Percentiles rank a stretch among this genome's conserved stretches.
Conservation (phyloP, 2,329 filamentous ascomycete genomes). For the Geosmithia flava region DNA sequence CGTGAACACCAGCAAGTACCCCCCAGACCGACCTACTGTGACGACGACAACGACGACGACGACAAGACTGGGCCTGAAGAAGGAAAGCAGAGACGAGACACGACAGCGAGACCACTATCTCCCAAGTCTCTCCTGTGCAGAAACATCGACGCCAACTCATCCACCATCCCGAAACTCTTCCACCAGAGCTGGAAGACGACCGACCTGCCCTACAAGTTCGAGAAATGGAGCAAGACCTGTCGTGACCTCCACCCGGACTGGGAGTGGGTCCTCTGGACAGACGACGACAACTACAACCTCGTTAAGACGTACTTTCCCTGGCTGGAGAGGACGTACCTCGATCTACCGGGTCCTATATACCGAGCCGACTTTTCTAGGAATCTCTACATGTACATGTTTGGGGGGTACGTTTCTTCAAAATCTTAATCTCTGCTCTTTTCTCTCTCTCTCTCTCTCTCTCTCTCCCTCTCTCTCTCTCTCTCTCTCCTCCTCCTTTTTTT, state of each 20-base stretch:
- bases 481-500: too few relatives aligned
- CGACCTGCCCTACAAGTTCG: conserved; percentile 12
- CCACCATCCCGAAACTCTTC: conserved; percentile 22
- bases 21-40: background rate
- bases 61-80: background rate
- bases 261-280: conserved; percentile 23
- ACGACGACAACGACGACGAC: too few relatives aligned
- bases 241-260: conserved; percentile 15
- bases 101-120: background rate
- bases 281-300: conserved; percentile 19
- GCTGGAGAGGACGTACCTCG: conserved; percentile 14
- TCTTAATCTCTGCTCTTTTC: too few relatives aligned
- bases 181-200: conserved; percentile 14
- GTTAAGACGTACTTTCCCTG: conserved; percentile 17
- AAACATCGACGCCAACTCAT: background rate
- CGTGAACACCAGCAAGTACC: background rate
- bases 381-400: conserved; percentile 23
- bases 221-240: conserved; percentile 17
- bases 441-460: too few relatives aligned
- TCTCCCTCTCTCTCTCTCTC: too few relatives aligned
- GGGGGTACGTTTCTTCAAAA: conserved; percentile 11
- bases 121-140: conserved; percentile 1
- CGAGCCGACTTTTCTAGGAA: conserved; percentile 17
- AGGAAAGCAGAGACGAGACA: background rate
- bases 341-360: conserved; percentile 16